Evolutionary conservation across 345 rosid genomes (phyloP).

Genomic region (Murraya paniculata): DNA sequence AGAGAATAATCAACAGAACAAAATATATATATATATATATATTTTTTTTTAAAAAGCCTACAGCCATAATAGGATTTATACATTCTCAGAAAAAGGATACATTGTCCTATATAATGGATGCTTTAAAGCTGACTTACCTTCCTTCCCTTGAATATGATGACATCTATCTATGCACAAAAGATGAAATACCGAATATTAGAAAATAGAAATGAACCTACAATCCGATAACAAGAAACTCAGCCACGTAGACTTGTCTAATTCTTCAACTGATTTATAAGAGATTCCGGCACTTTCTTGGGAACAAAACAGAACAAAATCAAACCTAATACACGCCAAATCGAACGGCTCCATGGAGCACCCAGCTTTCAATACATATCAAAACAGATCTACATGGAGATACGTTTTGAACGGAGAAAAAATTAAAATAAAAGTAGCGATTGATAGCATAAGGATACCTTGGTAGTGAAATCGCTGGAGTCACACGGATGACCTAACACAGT

Average conservation of each 20-base stretch:
- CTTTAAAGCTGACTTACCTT: slow-evolving; percentile 33
- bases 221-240: background rate
- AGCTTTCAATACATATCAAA: background rate
- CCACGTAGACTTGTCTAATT: background rate
- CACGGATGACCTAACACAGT: slow-evolving; percentile 23
- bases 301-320: background rate
- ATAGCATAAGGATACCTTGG: background rate
- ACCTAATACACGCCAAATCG: background rate
- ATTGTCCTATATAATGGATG: background rate
- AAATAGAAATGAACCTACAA: background rate
- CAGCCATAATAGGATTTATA: background rate
- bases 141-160: slow-evolving; percentile 48
- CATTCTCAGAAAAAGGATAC: background rate
- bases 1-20: slow-evolving; percentile 6
- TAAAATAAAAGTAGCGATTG: background rate
- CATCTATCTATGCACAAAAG: slow-evolving; percentile 32
- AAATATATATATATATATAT: no score
- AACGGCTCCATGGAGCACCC: background rate
- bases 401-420: background rate
- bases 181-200: slow-evolving; percentile 5
- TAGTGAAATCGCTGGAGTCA: slow-evolving; percentile 11
- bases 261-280: background rate
- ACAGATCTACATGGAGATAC: background rate
- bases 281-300: background rate
- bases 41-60: no score